These are phyloP conservation scores for Punica granatum DNA, from an alignment of 345 rosid species.

Conservation along the genomic window DNA sequence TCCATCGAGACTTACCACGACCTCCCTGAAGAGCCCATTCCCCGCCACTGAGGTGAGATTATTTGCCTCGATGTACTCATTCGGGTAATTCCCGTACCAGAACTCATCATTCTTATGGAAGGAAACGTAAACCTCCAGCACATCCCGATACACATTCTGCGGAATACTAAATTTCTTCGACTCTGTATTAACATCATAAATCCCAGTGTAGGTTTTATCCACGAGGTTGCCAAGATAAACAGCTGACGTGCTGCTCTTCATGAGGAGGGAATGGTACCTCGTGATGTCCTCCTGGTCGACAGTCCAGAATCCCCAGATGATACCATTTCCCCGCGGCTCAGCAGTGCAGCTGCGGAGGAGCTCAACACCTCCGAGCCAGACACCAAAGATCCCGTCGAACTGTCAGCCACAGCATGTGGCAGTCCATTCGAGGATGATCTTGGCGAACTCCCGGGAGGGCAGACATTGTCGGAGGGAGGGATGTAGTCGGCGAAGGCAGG, in stretches of 20 bases:
- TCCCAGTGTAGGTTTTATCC: slow-evolving; percentile 62
- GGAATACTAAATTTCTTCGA: slow-evolving; percentile 55
- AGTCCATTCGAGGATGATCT: slow-evolving; percentile 64
- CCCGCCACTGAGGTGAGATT: slow-evolving; percentile 47
- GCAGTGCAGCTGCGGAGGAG: slow-evolving; percentile 94
- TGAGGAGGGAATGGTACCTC: slow-evolving; percentile 62
- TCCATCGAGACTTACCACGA: slow-evolving; percentile 55
- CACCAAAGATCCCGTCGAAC: slow-evolving; percentile 77
- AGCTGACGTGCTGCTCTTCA: slow-evolving; percentile 48
- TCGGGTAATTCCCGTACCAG: slow-evolving; percentile 67
- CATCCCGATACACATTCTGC: slow-evolving; percentile 76
- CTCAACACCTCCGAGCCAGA: slow-evolving; percentile 87
- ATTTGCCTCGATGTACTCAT: slow-evolving; percentile 59
- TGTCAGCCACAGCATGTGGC: slow-evolving; percentile 76
- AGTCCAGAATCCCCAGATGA: slow-evolving; percentile 51
- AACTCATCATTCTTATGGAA: slow-evolving; percentile 91
- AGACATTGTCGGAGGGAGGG: slow-evolving; percentile 41
- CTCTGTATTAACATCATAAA: slow-evolving; percentile 53
- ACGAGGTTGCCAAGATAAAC: slow-evolving; percentile 65
- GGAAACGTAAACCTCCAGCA: slow-evolving; percentile 81
- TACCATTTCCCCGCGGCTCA: slow-evolving; percentile 65
- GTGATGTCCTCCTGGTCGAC: slow-evolving; percentile 76
- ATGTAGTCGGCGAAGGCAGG: slow-evolving; percentile 64
- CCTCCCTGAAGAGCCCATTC: slow-evolving; percentile 94
- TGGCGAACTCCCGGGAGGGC: slow-evolving; percentile 52